Percentiles rank a stretch among this genome's conserved stretches.
phyloP scores from a whole-genome alignment of 2,329 filamentous ascomycete genomes.

The Microsporum ferrugineum region DNA sequence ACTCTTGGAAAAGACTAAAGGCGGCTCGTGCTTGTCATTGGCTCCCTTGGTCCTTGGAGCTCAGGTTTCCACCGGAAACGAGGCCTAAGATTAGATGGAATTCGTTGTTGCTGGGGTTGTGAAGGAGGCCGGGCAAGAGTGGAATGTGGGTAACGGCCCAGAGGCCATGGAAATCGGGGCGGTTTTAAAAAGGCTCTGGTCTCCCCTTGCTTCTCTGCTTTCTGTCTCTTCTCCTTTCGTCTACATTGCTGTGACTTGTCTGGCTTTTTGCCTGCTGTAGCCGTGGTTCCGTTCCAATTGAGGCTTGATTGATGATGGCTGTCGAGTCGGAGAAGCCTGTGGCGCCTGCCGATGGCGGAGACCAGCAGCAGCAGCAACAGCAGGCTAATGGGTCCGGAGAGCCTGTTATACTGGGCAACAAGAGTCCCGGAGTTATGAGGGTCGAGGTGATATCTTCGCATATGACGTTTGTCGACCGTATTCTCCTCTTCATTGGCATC shows the following conservation, averaged over 20 bases:
- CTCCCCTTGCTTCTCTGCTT: background rate
- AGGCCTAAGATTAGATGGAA: too few relatives aligned
- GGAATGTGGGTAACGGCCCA: too few relatives aligned
- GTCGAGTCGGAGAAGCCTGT: background rate
- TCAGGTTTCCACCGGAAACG: too few relatives aligned
- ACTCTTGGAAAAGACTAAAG: background rate
- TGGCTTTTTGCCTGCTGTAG: background rate
- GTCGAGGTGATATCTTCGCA: constrained; percentile 47
- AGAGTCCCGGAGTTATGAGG: constrained; percentile 46
- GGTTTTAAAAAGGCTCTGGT: background rate
- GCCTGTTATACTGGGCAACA: constrained; percentile 17
- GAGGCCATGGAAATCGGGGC: too few relatives aligned
- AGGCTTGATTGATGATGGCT: background rate
- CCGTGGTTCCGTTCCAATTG: too few relatives aligned
- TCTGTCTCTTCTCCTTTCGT: background rate
- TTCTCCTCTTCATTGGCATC: constrained; percentile 49
- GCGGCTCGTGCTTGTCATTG: background rate
- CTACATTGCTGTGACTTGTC: background rate
- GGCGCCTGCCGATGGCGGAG: background rate
- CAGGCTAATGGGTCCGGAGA: background rate
- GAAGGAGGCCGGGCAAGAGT: background rate
- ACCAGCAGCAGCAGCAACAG: background rate
- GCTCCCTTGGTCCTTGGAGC: background rate
- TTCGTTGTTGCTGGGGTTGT: too few relatives aligned
- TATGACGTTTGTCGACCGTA: constrained; percentile 42